Conservation (phyloP, 2,329 filamentous ascomycete species). For the Penicillium polonicum region DNA sequence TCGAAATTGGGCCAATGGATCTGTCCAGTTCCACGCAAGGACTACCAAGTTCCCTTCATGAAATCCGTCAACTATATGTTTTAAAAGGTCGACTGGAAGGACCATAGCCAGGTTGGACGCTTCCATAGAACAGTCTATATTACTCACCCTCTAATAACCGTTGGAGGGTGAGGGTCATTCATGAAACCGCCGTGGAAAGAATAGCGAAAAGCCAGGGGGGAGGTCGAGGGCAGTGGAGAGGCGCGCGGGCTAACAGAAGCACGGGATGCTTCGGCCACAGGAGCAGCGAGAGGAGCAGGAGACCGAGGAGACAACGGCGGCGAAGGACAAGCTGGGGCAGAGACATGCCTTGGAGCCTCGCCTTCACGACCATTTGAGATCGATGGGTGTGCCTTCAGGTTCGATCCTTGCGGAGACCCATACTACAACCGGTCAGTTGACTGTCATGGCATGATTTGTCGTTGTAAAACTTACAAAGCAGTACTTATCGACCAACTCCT, state of each 20-base stretch:
- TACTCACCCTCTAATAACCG: conserved; percentile 31
- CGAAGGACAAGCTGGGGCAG: conserved; percentile 21
- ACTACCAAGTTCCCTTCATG: conserved; percentile 20
- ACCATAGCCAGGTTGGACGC: conserved; percentile 14
- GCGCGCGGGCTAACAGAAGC: conserved; percentile 15
- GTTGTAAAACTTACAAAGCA: conserved; percentile 87
- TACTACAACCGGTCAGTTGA: conserved; percentile 42
- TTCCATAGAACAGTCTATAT: conserved; percentile 20
- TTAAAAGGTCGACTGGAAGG: conserved; percentile 1
- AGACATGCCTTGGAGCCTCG: conserved; percentile 12
- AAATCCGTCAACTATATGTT: conserved; percentile 20
- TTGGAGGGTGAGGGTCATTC: conserved; percentile 27
- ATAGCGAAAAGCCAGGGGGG: conserved; percentile 28
- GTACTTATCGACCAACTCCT: conserved; percentile 97
- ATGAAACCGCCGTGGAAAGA: conserved; percentile 25
- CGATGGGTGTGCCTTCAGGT: conserved; percentile 14
- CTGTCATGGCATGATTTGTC: background rate
- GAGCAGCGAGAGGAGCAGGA: conserved; percentile 16
- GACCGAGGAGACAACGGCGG: conserved; percentile 29
- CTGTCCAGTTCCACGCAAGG: conserved; percentile 15
- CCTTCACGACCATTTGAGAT: conserved; percentile 15
- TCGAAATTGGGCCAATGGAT: conserved; percentile 14
- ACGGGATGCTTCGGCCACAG: conserved; percentile 11
- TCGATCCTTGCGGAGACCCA: conserved; percentile 48
- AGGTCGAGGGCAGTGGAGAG: conserved; percentile 22